A percentile compares a stretch with the other conserved stretches of the same genome.
These are phyloP conservation scores for Psilocybe cyanescens DNA, from an alignment of 768 basidiomycete species.

Conservation along the genomic window DNA sequence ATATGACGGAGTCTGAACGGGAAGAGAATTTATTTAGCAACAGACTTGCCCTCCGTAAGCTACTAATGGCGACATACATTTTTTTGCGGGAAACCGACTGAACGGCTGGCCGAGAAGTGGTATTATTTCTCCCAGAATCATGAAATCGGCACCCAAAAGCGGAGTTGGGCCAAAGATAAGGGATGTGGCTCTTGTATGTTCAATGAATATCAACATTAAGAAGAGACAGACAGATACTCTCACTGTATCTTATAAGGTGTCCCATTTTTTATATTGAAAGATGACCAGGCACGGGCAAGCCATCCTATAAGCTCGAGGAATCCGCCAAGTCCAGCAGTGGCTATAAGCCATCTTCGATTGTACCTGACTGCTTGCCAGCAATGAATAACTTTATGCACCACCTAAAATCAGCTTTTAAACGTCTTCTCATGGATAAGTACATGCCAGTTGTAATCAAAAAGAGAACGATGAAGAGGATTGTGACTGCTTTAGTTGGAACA, in stretches of 20 bases:
- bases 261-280: not conserved
- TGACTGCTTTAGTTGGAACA: not conserved
- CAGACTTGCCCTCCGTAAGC: not conserved
- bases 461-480: not conserved
- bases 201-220: not conserved
- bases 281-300: not conserved
- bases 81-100: not conserved
- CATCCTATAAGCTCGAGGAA: not conserved
- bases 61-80: not conserved
- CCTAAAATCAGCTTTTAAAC: not conserved
- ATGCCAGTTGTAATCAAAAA: not conserved
- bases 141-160: not conserved
- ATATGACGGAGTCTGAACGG: not conserved
- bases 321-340: not conserved
- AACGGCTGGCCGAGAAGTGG: not conserved
- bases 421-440: not conserved
- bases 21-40: not conserved
- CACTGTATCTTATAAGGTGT: not conserved
- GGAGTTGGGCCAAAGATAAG: not conserved
- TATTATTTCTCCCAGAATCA: not conserved
- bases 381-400: not conserved
- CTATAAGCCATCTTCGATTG: not conserved
- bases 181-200: not conserved
- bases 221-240: not conserved
- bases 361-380: not conserved